Evolutionary conservation across 108 stramenopile species (phyloP).

Genomic region (Mediolabrus comicus): DNA sequence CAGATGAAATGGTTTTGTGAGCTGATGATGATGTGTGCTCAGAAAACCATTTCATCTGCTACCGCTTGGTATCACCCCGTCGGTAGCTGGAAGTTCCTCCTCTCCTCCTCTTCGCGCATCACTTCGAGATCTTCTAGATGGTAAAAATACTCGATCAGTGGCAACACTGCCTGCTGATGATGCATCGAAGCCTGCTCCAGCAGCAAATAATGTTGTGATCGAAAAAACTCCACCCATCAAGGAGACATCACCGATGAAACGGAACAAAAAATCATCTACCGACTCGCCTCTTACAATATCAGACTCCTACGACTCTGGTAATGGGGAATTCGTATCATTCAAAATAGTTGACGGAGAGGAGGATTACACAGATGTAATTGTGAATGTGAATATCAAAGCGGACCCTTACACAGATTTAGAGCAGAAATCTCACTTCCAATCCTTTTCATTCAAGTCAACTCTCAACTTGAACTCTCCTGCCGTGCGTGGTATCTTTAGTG

Average conservation of each 20-base stretch:
- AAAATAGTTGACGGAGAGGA: conserved; percentile 3
- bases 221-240: background rate
- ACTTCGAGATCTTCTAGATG: background rate
- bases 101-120: background rate
- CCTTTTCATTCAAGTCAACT: conserved; percentile 60
- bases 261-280: background rate
- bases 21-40: too few species aligned
- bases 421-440: conserved; percentile 64
- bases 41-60: background rate
- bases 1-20: too few species aligned
- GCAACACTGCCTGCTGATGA: background rate
- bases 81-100: background rate
- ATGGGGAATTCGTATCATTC: conserved; percentile 53
- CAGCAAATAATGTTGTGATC: background rate
- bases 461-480: conserved; percentile 6
- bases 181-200: background rate
- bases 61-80: background rate
- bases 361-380: conserved; percentile 23
- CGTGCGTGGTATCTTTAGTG: conserved; percentile 4
- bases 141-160: background rate
- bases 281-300: conserved; percentile 50
- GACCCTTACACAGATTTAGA: conserved; percentile 72
- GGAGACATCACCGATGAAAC: background rate
- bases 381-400: conserved; percentile 57
- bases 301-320: conserved; percentile 73